Evolutionary conservation across 176 grass and related monocot genomes (phyloP).

Genomic region (Ananas comosus): DNA sequence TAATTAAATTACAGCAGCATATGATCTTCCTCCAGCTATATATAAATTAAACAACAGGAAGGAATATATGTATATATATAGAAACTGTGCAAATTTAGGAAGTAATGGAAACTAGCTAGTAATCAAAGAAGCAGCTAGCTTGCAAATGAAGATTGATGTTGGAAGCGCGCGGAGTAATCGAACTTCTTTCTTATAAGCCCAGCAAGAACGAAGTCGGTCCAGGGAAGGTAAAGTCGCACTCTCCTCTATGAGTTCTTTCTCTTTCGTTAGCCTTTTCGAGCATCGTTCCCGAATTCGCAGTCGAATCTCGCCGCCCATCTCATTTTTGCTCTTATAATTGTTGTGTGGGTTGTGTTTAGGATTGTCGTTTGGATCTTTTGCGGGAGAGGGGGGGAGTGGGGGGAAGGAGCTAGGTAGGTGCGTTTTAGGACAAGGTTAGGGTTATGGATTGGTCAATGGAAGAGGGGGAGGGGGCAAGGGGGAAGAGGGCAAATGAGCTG

Average conservation of each 20-base stretch:
- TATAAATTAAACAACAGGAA: too few relatives aligned
- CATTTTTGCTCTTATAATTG: neutral
- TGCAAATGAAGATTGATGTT: too few relatives aligned
- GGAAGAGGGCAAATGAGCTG: neutral
- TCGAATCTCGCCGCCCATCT: neutral
- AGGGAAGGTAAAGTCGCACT: neutral
- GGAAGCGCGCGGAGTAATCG: too few relatives aligned
- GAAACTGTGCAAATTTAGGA: too few relatives aligned
- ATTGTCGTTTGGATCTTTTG: neutral
- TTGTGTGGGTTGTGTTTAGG: neutral
- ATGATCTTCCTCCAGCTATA: neutral
- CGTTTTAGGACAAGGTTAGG: slow-evolving; percentile 3
- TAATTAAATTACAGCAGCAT: neutral
- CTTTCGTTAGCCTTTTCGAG: neutral
- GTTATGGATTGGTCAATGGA: slow-evolving; percentile 8
- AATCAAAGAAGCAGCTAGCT: too few relatives aligned
- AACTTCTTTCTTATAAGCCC: too few relatives aligned
- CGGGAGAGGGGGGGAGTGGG: neutral
- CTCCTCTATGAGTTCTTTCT: neutral
- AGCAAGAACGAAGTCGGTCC: too few relatives aligned
- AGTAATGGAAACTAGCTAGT: too few relatives aligned
- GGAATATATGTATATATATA: too few relatives aligned
- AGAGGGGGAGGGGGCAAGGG: neutral
- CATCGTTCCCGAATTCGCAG: neutral
- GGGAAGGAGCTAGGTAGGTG: slow-evolving; percentile 7